Evolutionary conservation across 257 asterid genomes (phyloP).

Genomic region (Plantago elongata): DNA sequence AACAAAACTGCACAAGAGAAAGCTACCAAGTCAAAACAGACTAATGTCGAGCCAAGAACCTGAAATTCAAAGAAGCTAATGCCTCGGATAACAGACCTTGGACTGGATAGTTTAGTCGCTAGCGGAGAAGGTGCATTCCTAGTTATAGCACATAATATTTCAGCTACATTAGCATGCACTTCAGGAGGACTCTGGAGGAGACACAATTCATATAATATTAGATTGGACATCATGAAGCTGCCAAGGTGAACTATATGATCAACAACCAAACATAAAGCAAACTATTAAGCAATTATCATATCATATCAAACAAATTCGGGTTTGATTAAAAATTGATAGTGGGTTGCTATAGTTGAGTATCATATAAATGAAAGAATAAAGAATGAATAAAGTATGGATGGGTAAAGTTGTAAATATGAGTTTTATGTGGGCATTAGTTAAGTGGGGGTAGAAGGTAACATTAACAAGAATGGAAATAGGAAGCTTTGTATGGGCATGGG

Average conservation of each 20-base stretch:
- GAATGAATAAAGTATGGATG: too few relatives aligned
- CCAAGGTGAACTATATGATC: slow-evolving; percentile 10
- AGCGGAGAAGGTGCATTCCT: slow-evolving; percentile 83
- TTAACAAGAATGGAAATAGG: too few relatives aligned
- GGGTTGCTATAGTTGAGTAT: too few relatives aligned
- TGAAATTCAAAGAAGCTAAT: slow-evolving; percentile 13
- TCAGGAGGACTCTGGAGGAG: slow-evolving; percentile 76
- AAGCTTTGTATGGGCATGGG: too few relatives aligned
- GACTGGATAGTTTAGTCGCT: slow-evolving; percentile 84
- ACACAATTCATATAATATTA: slow-evolving; percentile 14
- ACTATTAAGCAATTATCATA: too few relatives aligned
- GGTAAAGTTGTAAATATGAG: too few relatives aligned
- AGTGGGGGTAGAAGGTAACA: too few relatives aligned
- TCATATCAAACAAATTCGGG: too few relatives aligned
- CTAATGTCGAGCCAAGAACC: slow-evolving; percentile 11
- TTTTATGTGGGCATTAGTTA: too few relatives aligned
- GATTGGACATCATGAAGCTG: slow-evolving; percentile 6
- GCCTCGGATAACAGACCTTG: slow-evolving; percentile 49
- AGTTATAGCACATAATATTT: slow-evolving; percentile 85
- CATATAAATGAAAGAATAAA: too few relatives aligned
- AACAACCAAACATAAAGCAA: slow-evolving; percentile 17
- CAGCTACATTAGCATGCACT: slow-evolving; percentile 97
- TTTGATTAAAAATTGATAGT: too few relatives aligned
- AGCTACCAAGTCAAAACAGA: slow-evolving; percentile 16
- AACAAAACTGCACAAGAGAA: slow-evolving; percentile 61